phyloP scores from a whole-genome alignment of 257 asterid genomes.

The Solanum lignicaule region DNA sequence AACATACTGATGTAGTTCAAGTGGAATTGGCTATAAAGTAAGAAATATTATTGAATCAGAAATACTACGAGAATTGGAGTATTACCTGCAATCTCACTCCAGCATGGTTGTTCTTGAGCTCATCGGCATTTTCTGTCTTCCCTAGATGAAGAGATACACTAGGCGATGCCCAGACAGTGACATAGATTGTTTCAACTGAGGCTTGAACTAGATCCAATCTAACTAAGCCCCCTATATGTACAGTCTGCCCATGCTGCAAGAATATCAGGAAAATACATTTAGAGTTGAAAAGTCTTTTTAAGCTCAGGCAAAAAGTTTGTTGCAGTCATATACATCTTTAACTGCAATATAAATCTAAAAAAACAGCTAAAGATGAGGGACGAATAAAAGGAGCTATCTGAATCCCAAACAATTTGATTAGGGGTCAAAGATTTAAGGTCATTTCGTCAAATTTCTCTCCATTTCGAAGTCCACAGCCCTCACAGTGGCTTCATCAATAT shows the following conservation, averaged over 20 bases:
- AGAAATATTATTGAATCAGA: background rate
- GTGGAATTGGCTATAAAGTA: background rate
- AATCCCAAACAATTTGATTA: background rate
- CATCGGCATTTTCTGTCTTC: conserved; percentile 76
- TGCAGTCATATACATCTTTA: background rate
- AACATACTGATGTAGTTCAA: background rate
- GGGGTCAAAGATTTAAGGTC: background rate
- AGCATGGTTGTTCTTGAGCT: conserved; percentile 63
- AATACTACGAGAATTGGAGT: background rate
- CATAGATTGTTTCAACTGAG: conserved; percentile 73
- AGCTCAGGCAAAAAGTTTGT: background rate
- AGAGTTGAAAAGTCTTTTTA: background rate
- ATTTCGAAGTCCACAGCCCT: background rate
- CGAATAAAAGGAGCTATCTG: background rate
- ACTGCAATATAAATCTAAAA: background rate
- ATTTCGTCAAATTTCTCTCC: background rate
- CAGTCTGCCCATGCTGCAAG: conserved; percentile 78
- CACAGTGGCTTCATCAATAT: background rate
- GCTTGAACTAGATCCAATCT: conserved; percentile 72
- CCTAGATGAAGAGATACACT: conserved; percentile 81
- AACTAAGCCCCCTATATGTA: conserved; percentile 72
- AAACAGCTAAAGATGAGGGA: background rate
- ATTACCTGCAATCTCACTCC: conserved; percentile 87
- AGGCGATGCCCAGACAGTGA: conserved; percentile 71
- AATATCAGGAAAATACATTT: background rate